Evolutionary conservation across 2,329 filamentous ascomycete species (phyloP).

Genomic region (Paracoccidioides lutzii): DNA sequence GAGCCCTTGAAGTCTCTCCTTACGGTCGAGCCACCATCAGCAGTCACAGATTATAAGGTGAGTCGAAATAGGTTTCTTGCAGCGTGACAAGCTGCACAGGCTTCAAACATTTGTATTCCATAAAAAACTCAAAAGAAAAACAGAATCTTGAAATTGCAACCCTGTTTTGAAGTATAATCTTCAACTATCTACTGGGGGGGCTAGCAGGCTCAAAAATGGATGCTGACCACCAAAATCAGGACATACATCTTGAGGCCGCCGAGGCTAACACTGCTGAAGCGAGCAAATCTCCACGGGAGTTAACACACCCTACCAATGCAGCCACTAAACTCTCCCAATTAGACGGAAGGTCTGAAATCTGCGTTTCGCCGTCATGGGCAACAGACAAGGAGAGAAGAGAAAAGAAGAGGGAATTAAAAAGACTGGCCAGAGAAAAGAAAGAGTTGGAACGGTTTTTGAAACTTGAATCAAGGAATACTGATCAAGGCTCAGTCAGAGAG

Average conservation of each 20-base stretch:
- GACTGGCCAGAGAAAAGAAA: conserved; percentile 10
- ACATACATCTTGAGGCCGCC: background rate
- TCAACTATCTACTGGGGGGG: too few species aligned
- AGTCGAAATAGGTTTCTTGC: background rate
- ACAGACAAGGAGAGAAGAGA: conserved; percentile 8
- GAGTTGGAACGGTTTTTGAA: conserved; percentile 10
- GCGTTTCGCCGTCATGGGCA: conserved; percentile 12
- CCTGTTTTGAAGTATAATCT: background rate
- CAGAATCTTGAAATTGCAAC: background rate
- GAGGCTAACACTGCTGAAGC: background rate
- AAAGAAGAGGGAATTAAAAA: conserved; percentile 10
- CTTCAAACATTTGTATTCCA: background rate
- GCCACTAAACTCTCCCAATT: background rate
- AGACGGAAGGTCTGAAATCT: conserved; percentile 7
- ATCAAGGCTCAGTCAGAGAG: conserved; percentile 3
- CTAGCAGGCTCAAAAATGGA: background rate
- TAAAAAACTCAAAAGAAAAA: background rate
- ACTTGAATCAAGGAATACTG: conserved; percentile 3
- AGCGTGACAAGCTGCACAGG: background rate
- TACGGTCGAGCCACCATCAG: background rate
- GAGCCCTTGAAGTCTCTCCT: background rate
- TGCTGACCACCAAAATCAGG: background rate
- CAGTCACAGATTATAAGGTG: background rate
- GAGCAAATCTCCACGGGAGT: too few species aligned
- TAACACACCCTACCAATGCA: background rate